Base-by-base conservation (phyloP, 495 filamentous ascomycete species). In the Talaromyces adpressus region DNA sequence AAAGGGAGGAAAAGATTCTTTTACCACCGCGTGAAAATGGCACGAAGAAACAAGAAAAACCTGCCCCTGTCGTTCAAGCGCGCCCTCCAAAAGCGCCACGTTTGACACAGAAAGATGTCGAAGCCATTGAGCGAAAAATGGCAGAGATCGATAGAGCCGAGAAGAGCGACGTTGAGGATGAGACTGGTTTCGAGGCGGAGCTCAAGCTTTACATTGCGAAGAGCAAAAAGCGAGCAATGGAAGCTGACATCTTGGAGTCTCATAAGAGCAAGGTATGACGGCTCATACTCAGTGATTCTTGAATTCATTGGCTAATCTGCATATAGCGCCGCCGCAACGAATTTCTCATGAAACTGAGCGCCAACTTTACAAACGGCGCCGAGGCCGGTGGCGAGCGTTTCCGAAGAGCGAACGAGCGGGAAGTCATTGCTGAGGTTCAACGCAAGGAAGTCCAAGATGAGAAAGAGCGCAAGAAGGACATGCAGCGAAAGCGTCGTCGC, bases 401-500 rank as follows among this genome's bases (percentile, higher is more conserved):
- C 68, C 73, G 82, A 58, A 66, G 72, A n/a, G 68, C 70, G 32
- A 80, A 89, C 67, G 85, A 87, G 68, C 80, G 85, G 4, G 87
- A 86, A 14, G 94, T 93, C 18, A 80, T 92, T 59, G 84, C 89
- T 52, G 88, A 96, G 67, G 93, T 98, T 1, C 90, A 94, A 64
- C 87, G 89, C 61, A 90, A 90, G 65, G 94, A 97, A 71, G 81
- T 97, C 7, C 89, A 89, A 62, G 92, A 94, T 57, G 94, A 99
- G 72, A 99, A 98, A 73, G 95, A 98, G 75, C 91, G 95, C 29
- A 99, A 99, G 82, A 99, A 99, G 78, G 94, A 98, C 66, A 96
- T 97, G 90, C 94, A 99, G 70, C 89, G 95, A 25, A 98, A 97
- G 77, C 87, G 94, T 25, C 88, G 94, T n/a, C 86, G 94, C 20